Evolutionary conservation across 2,329 filamentous ascomycete species (phyloP), one percentile per base, ranked within the genome.

Genomic region (Moelleriella libera): DNA sequence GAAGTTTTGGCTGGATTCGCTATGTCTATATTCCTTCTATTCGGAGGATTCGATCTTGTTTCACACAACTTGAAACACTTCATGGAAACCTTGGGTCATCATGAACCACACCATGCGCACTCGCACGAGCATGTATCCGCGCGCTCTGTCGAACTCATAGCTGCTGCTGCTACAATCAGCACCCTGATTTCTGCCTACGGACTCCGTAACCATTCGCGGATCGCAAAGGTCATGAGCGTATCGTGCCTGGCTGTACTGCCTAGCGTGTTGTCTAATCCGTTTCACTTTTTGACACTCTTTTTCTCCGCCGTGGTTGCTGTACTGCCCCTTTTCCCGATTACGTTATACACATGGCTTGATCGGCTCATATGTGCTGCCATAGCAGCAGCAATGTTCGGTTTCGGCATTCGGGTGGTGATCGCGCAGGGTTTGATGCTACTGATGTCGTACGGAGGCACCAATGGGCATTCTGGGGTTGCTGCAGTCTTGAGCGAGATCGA

Each of bases 1-100:
- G 92, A 98, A 64, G 90, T 98, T 5, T 77, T 98, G 12, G 88
- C 89, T 37, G 92, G 92, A 14, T 95, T 98, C 54, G 92, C 89
- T 51, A 88, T 97, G 80, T 94, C 88, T 46, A 85, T 98, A 40
- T 88, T 96, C 51, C 77, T 98, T 10, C 78, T 95, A n/a, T 98
- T 98, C 66, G 95, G 95, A 72, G 90, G 90, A 21, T 83, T 97
- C 58, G 92, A 98, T 58, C 78, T 98, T 45, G 83, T 98, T 51
- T 94, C 87, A 41, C 92, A 98, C 63, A 90, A 88, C 50, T 71
- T 95, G 12, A 92, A 95, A 61, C 90, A 98, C 63, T 77, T 88
- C n/a, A 77, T 98, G 9, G 90, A 96, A 64, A 60, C 60, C 2
- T 52, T 67, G 30, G 63, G 65, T 10, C 50, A 58, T 47, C 87